phyloP scores from a whole-genome alignment of 2,329 filamentous ascomycete genomes.

The Exophiala sp. region DNA sequence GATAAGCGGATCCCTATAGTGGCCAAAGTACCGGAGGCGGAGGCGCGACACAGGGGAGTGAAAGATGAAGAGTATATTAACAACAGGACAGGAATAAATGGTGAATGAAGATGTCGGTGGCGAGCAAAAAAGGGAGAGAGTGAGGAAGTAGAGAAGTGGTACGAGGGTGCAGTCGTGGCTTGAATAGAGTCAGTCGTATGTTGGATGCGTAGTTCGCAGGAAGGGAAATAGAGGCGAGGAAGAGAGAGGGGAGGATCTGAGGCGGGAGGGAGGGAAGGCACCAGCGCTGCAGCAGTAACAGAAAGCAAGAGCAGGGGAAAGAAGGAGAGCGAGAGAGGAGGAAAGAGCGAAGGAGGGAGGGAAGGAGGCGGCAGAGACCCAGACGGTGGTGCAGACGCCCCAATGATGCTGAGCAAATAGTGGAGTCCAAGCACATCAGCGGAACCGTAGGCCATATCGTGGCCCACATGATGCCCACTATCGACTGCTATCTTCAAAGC shows the following conservation, averaged over 20 bases:
- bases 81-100: slow-evolving; percentile 12
- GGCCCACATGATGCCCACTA: neutral
- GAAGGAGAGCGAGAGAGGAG: too few relatives aligned
- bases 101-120: slow-evolving; percentile 1
- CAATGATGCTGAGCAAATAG: slow-evolving; percentile 2
- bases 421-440: neutral
- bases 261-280: neutral
- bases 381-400: neutral
- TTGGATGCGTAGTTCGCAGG: neutral
- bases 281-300: slow-evolving; percentile 1
- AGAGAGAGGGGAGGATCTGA: slow-evolving; percentile 3
- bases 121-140: slow-evolving; percentile 3
- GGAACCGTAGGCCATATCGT: neutral
- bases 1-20: slow-evolving; percentile 12
- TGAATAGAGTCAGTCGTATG: slow-evolving; percentile 8
- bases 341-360: slow-evolving; percentile 7
- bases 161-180: slow-evolving; percentile 6
- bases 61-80: slow-evolving; percentile 14
- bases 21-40: slow-evolving; percentile 2
- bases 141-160: slow-evolving; percentile 18
- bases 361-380: neutral
- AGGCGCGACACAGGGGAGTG: slow-evolving; percentile 3
- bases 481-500: neutral
- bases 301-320: slow-evolving; percentile 22
- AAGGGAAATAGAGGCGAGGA: neutral